These are phyloP conservation scores for Hymenoscyphus infarciens DNA, from an alignment of 2,329 filamentous ascomycete genomes.

Conservation along the genomic window DNA sequence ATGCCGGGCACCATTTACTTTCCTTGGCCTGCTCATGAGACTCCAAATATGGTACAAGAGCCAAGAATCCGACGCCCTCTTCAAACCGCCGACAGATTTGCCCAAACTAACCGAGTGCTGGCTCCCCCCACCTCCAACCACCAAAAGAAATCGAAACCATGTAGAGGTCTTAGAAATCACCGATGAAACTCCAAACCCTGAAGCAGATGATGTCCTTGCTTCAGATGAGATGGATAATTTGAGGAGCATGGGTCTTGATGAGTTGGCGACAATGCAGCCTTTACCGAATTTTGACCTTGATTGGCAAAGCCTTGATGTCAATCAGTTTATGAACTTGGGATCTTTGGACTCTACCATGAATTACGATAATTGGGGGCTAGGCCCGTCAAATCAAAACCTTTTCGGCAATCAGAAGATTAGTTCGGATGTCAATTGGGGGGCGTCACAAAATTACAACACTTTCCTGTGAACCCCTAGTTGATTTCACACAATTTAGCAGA, in stretches of 20 bases:
- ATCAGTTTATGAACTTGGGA: constrained; percentile 8
- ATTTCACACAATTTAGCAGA: background rate
- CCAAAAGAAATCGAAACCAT: background rate
- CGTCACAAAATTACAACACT: background rate
- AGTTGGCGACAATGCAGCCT: constrained; percentile 14
- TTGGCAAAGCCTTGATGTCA: constrained; percentile 8
- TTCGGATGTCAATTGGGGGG: background rate
- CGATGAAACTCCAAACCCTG: background rate
- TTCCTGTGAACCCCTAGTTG: background rate
- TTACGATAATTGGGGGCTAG: constrained; percentile 1
- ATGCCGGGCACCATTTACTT: constrained; percentile 63
- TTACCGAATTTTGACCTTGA: constrained; percentile 12
- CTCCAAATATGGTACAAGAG: constrained; percentile 60
- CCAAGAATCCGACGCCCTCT: constrained; percentile 40
- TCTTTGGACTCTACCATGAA: constrained; percentile 1
- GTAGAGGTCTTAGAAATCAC: background rate
- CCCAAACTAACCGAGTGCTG: constrained; percentile 16
- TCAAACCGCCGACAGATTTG: constrained; percentile 12
- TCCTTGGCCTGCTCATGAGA: constrained; percentile 64
- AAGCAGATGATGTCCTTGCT: background rate
- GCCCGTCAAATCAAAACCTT: background rate
- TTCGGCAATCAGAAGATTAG: background rate
- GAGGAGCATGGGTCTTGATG: constrained; percentile 8
- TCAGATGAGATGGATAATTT: constrained; percentile 1
- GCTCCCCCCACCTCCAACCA: constrained; percentile 37